These are phyloP conservation scores for Xylariaceae sp. DNA, from an alignment of 2,329 filamentous ascomycete species.

Conservation along the genomic window DNA sequence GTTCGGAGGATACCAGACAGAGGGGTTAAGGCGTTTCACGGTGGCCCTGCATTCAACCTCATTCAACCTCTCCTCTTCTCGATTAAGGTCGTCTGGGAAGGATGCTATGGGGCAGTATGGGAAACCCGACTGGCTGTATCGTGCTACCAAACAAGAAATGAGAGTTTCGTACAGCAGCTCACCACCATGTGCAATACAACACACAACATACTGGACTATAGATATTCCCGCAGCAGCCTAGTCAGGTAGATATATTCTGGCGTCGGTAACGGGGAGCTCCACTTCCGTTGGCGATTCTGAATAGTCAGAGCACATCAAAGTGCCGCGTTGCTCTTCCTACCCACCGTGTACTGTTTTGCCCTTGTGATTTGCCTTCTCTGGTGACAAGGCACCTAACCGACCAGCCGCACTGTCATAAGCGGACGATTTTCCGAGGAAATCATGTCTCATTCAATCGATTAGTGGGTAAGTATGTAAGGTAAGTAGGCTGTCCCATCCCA, in stretches of 20 bases:
- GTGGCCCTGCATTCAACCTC: not conserved
- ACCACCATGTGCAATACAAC: not conserved
- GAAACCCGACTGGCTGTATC: no score
- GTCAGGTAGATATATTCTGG: not conserved
- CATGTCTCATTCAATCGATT: not conserved
- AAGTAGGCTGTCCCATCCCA: not conserved
- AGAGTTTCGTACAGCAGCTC: not conserved
- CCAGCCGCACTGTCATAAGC: no score
- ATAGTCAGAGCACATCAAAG: not conserved
- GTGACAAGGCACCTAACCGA: no score
- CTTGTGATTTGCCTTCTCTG: no score
- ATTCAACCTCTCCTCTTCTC: not conserved
- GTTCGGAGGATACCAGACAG: not conserved
- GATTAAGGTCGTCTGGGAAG: not conserved
- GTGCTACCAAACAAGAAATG: no score
- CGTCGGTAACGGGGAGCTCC: not conserved
- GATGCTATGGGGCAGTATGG: not conserved
- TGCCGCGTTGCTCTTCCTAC: no score
- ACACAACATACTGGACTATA: not conserved
- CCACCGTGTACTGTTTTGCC: no score
- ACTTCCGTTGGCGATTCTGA: not conserved
- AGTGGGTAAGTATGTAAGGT: not conserved
- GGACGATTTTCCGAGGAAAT: no score
- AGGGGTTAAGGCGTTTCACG: conserved; percentile 14
- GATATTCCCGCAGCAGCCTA: no score